Base-by-base conservation (phyloP, 176 grass and related monocot genomes). In the Pontederia paniculata region DNA sequence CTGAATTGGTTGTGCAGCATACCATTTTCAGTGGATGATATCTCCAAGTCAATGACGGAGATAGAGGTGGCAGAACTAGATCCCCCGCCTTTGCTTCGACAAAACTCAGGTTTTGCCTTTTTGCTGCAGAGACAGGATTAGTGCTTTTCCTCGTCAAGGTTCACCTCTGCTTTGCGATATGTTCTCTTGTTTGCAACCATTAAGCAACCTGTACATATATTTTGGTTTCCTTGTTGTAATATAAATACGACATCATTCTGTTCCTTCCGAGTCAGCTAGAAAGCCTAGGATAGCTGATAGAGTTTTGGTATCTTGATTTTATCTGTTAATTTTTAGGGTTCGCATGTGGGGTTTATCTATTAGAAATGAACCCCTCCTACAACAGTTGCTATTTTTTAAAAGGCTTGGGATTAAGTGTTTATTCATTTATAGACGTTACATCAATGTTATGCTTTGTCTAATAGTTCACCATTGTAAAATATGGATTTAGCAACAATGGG, bases 101-200 rank as follows among this genome's bases (percentile, higher is more conserved):
- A 88, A 62, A 83, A 95, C 75, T 78, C 89, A 74, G 71, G 65
- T 75, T 95, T 95, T 85, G 84, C 84, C 16, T 95, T 95, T 88
- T 82, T 95, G 74, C 83, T 84, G 58, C 84, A 85, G 68, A 82
- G 89, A 72, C 54, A 74, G 61, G 78, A 85, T 50, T 82, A 88
- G 71, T 73, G 44, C 48, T n/a, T n/a, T n/a, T n/a, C n/a, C n/a
- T n/a, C n/a, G 59, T 20, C 13, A 23, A 1, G 14, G 45, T 44
- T 41, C 14, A 2, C 41, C 23, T 9, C 23, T 9, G 5, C 1
- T 42, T 58, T 23, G n/a, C 23, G 19, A 23, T 15, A 43, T 21
- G 51, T 54, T 28, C 28, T 37, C 3, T 37, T 37, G 28, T 6
- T 57, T 14, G 47, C 44, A 64, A 65, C 19, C 66, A 20, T 73